Evolutionary conservation across 73 alveolate species (phyloP), one percentile per base, ranked within the genome.

Genomic region (Breviolum minutum): DNA sequence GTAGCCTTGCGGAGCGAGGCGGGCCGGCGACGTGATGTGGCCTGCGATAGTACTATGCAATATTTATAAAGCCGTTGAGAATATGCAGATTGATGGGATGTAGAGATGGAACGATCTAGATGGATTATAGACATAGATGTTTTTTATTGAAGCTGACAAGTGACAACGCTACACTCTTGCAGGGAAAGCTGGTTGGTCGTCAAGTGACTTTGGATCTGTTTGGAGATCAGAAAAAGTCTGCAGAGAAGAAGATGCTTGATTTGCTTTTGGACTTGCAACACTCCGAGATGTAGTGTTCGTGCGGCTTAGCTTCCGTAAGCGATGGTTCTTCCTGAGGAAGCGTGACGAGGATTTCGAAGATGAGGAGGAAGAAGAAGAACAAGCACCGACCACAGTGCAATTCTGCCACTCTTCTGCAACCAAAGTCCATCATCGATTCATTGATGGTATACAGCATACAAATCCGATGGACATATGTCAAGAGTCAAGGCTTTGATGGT

Each of bases 121-220:
- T 2, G 54, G 54, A 40, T 40, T 40, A 40, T 40, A 40, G 54
- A 40, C 3, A 40, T 40, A 40, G 54, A 40, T 40, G 54, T 40
- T 3, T 40, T 40, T 0, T 40, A 40, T 0, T 40, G 54, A 40
- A 40, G 54, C 54, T 40, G 54, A 40, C 6, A 71, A 71, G 26
- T 30, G 9, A 71, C 26, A 71, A 0, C 5, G 26, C 40, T 8
- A 71, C 9, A 2, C 63, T 22, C 27, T 77, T 26, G 61, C 84
- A 89, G 96, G 96, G 96, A 12, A 89, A 89, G 87, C 74, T 89
- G 76, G 96, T 89, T 30, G 96, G 96, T 32, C 96, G 96, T 62
- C 96, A 89, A 89, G 96, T 89, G 73, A 89, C 83, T 2, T 62
- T 89, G 74, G 96, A 89, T 74, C 80, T 89, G 61, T 89, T 89